phyloP scores from a whole-genome alignment of 2,329 filamentous ascomycete genomes.

The Pezicula carpinea region DNA sequence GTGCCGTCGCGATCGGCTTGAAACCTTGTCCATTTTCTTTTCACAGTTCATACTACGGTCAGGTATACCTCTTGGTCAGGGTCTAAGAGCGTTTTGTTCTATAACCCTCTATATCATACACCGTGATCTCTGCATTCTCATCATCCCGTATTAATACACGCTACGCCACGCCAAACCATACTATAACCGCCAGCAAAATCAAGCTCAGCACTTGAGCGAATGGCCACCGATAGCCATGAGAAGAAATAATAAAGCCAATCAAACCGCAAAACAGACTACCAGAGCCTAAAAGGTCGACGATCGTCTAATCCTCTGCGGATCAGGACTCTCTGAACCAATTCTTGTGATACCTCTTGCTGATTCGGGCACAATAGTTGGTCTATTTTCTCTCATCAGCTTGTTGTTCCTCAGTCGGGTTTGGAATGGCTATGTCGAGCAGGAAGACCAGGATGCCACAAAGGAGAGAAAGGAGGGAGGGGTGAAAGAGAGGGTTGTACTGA shows the following conservation, averaged over 20 bases:
- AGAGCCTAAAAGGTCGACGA: background rate
- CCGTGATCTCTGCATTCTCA: background rate
- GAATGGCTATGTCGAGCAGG: too few species aligned
- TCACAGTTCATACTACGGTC: too few species aligned
- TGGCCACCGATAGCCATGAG: too few species aligned
- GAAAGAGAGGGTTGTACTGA: constrained; percentile 2
- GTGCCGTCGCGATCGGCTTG: too few species aligned
- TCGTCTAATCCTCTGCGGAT: background rate
- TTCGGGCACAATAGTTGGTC: background rate
- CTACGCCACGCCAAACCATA: background rate
- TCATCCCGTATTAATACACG: background rate
- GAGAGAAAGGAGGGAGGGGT: too few species aligned
- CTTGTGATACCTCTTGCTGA: background rate
- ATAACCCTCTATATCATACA: background rate
- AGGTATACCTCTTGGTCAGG: background rate
- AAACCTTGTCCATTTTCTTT: too few species aligned
- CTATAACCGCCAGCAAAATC: background rate
- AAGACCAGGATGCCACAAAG: too few species aligned
- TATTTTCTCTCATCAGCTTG: background rate
- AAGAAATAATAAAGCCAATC: background rate
- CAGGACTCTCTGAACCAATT: background rate
- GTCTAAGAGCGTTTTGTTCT: background rate
- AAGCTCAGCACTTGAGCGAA: constrained; percentile 8
- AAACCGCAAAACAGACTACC: too few species aligned
- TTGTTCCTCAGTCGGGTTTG: too few species aligned